Evolutionary conservation across 352 stramenopile genomes (phyloP).

Genomic region (Albugo laibachii): DNA sequence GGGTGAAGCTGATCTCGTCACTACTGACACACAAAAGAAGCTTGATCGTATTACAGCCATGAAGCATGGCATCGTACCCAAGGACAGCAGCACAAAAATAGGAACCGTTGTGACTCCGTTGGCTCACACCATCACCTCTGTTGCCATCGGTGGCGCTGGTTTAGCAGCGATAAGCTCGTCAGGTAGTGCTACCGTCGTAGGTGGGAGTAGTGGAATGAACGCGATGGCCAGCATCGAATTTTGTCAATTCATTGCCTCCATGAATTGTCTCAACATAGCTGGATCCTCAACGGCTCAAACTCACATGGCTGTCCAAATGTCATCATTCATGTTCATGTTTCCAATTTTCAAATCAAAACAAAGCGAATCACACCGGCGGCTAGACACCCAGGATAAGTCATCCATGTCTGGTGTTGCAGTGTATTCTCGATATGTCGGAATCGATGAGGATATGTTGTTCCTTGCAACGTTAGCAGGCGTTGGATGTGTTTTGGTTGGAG

Average conservation of each 20-base stretch:
- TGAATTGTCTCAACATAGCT: slow-evolving; percentile 51
- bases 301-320: slow-evolving; percentile 56
- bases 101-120: slow-evolving; percentile 39
- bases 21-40: slow-evolving; percentile 32
- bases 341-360: slow-evolving; percentile 37
- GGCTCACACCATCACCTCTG: slow-evolving; percentile 41
- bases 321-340: slow-evolving; percentile 26
- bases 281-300: slow-evolving; percentile 49
- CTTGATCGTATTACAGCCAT: slow-evolving; percentile 25
- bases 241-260: slow-evolving; percentile 54
- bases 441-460: slow-evolving; percentile 67
- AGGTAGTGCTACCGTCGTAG: slow-evolving; percentile 13
- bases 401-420: slow-evolving; percentile 29
- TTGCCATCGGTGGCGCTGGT: slow-evolving; percentile 44
- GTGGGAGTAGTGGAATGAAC: slow-evolving; percentile 20
- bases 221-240: slow-evolving; percentile 63
- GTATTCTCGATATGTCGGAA: slow-evolving; percentile 47
- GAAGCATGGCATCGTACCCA: slow-evolving; percentile 28
- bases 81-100: slow-evolving; percentile 31
- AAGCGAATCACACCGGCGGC: slow-evolving; percentile 2
- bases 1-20: slow-evolving; percentile 15
- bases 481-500: slow-evolving; percentile 39
- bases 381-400: slow-evolving; percentile 8
- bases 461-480: slow-evolving; percentile 57
- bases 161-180: slow-evolving; percentile 46